Evolutionary conservation across 352 stramenopile species (phyloP), one percentile per base, ranked within the genome.

Genomic region (Pythium apleroticum): DNA sequence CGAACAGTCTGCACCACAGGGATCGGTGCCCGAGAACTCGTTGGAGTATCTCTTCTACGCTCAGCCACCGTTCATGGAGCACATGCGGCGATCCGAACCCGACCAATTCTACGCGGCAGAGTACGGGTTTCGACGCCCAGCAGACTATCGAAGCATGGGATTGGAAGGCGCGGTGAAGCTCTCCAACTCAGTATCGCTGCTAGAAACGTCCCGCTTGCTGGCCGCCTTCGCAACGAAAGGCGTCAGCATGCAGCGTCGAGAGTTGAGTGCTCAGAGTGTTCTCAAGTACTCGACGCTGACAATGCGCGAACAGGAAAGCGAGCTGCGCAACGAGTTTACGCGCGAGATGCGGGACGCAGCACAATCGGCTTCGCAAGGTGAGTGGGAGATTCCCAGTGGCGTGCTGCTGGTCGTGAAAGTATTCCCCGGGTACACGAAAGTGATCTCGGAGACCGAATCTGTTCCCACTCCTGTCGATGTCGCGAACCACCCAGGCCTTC

Each of bases 21-120:
- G 68, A 11, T 75, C 67, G 0, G 68, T 71, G 4, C 65, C 88
- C 1, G 82, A 92, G 35, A 81, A 72, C 10, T 77, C 79, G 0
- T 73, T 96, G 33, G 84, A 96, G 72, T 96, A 95, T 67, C 64
- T 96, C 20, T 96, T 96, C 43, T 96, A 93, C 27, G 31, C 74
- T 12, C 82, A 90, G 39, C 78, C 82, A 4, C 64, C 72, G 6
- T 45, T 73, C 5, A 59, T 92, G 1, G 77, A 90, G 20, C 64
- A 79, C 7, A 54, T 74, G 28, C 79, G 69, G 7, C 69, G 63
- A 33, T 50, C 66, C 4, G 74, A 80, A 10, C 73, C 63, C 11
- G 82, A 93, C 43, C 86, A 90, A 63, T 77, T 88, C 41, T 77
- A 73, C 57, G 82, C 73, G 4, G 77, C 82, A 2, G 84, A 95